Evolutionary conservation across 2,329 filamentous ascomycete genomes (phyloP).

Genomic region (Xylaria hypoxylon): DNA sequence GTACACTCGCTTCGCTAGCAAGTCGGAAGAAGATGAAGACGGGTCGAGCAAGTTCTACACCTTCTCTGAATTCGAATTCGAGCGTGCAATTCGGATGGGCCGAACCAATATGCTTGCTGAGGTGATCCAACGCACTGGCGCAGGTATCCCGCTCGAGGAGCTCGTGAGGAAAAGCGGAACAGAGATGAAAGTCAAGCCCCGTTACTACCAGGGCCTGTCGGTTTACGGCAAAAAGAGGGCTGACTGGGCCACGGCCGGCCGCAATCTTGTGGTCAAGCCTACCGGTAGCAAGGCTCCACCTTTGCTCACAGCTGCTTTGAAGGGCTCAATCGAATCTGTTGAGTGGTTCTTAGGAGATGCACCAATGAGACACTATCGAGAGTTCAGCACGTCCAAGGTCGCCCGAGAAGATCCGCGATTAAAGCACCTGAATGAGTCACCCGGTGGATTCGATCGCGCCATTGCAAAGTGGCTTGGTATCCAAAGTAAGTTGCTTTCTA

Average conservation of each 20-base stretch:
- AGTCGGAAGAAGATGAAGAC: constrained; percentile 50
- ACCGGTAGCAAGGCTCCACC: constrained; percentile 65
- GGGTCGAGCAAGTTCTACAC: constrained; percentile 53
- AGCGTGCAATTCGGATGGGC: constrained; percentile 58
- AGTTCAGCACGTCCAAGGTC: constrained; percentile 71
- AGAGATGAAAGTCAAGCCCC: constrained; percentile 71
- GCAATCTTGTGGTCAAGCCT: constrained; percentile 56
- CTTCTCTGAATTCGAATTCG: constrained; percentile 58
- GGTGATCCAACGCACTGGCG: constrained; percentile 74
- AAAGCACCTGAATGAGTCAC: constrained; percentile 68
- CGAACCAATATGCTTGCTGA: constrained; percentile 69
- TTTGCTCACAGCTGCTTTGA: constrained; percentile 67
- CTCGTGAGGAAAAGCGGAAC: constrained; percentile 75
- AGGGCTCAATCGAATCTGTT: constrained; percentile 72
- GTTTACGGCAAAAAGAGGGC: constrained; percentile 65
- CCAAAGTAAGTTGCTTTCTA: constrained; percentile 62
- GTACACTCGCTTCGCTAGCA: constrained; percentile 57
- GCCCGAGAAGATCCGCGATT: constrained; percentile 72
- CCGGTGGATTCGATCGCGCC: constrained; percentile 72
- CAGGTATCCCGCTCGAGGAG: constrained; percentile 75
- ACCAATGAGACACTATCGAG: constrained; percentile 73
- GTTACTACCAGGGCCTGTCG: constrained; percentile 80
- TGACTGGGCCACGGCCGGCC: constrained; percentile 78
- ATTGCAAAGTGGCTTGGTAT: constrained; percentile 71
- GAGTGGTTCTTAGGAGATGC: constrained; percentile 83